Evolutionary conservation across 2,329 filamentous ascomycete species (phyloP).

Genomic region (Aspergillus pseudonomiae): DNA sequence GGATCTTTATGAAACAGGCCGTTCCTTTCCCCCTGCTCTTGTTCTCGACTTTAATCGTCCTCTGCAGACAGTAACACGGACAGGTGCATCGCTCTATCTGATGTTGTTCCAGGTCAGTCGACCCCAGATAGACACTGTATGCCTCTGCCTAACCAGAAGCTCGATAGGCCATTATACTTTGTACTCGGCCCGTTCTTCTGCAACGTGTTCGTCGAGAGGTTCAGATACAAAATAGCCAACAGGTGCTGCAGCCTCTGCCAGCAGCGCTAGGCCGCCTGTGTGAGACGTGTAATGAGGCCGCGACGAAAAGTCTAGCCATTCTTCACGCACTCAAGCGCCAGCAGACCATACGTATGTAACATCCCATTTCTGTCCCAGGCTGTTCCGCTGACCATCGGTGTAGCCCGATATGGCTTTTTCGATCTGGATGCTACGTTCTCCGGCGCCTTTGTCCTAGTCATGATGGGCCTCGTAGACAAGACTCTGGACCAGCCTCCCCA

Average conservation of each 20-base stretch:
- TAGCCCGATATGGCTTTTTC: slow-evolving; percentile 27
- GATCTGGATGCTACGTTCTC: slow-evolving; percentile 28
- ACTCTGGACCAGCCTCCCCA: slow-evolving; percentile 12
- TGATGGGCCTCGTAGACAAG: slow-evolving; percentile 20
- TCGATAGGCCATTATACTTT: slow-evolving; percentile 25
- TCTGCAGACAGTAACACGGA: slow-evolving; percentile 21
- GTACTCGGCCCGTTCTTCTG: slow-evolving; percentile 23
- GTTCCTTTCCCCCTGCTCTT: slow-evolving; percentile 20
- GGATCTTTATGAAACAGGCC: slow-evolving; percentile 19
- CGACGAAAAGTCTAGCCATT: slow-evolving; percentile 23
- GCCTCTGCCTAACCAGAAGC: background rate
- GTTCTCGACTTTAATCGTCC: slow-evolving; percentile 22
- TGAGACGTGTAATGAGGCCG: slow-evolving; percentile 26
- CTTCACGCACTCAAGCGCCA: slow-evolving; percentile 20
- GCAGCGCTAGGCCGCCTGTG: slow-evolving; percentile 17
- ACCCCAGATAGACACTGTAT: background rate
- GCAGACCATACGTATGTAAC: slow-evolving; percentile 20
- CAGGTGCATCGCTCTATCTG: slow-evolving; percentile 25
- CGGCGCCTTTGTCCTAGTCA: slow-evolving; percentile 26
- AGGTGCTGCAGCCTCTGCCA: slow-evolving; percentile 7
- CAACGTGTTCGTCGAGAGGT: slow-evolving; percentile 20
- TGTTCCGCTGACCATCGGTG: background rate
- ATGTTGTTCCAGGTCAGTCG: slow-evolving; percentile 26
- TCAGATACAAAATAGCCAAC: slow-evolving; percentile 13
- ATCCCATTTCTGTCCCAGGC: background rate